phyloP scores from a whole-genome alignment of 2,329 filamentous ascomycete species.

The Ramularia endophylla region DNA sequence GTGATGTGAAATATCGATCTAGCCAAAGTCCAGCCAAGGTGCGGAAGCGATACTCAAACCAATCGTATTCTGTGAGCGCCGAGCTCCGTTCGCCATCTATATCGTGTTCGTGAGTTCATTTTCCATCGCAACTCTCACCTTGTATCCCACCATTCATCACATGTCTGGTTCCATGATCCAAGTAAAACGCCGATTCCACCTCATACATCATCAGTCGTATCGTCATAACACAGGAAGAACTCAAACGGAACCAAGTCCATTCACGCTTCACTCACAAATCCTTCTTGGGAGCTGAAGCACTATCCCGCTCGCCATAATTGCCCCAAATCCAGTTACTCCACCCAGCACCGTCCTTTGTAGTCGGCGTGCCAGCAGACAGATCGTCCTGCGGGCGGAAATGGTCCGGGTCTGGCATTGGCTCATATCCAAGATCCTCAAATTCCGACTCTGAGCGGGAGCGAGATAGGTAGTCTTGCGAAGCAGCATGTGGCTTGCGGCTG shows the following conservation, averaged over 20 bases:
- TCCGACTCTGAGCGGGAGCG: constrained; percentile 83
- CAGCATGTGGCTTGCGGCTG: constrained; percentile 26
- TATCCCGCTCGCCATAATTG: constrained; percentile 33
- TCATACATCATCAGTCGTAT: neutral
- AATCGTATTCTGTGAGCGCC: too few species aligned
- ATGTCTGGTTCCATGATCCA: too few species aligned
- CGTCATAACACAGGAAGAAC: constrained; percentile 2
- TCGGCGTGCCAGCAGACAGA: constrained; percentile 5
- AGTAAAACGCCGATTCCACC: neutral
- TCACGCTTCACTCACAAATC: constrained; percentile 20
- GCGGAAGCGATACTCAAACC: too few species aligned
- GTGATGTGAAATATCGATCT: too few species aligned
- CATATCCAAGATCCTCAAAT: constrained; percentile 56
- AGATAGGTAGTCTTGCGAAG: constrained; percentile 44
- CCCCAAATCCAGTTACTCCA: constrained; percentile 36
- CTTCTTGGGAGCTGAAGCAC: constrained; percentile 27
- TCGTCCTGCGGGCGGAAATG: constrained; percentile 18
- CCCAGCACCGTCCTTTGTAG: constrained; percentile 15
- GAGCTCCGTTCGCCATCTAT: too few species aligned
- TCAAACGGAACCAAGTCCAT: too few species aligned
- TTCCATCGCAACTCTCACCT: too few species aligned
- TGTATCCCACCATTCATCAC: too few species aligned
- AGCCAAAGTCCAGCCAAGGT: too few species aligned
- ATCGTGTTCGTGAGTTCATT: too few species aligned
- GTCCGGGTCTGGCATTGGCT: constrained; percentile 33